Base-by-base conservation (phyloP, 768 basidiomycete species). In the Dentipellis sp. region DNA sequence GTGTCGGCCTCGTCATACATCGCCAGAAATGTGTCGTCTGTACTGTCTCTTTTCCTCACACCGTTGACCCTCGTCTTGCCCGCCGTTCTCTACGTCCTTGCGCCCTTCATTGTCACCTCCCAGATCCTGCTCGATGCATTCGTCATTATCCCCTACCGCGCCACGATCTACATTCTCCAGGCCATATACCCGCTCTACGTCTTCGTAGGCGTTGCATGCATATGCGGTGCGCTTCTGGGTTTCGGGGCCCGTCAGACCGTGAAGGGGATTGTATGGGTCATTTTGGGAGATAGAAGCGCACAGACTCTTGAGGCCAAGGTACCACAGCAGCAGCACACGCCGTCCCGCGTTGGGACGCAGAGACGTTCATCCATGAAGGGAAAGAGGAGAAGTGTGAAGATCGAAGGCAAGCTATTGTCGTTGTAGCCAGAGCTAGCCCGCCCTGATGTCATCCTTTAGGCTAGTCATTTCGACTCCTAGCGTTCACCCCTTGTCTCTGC, bases 171-270 rank as follows among this genome's bases (percentile, higher is more conserved):
- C 19, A 3, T 54, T 10, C 14, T 53, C 8, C 54, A 62, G 21
- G 56, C 56, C 11, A 4, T 62, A 17, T 58, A 62, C 52, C 61
- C 61, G 10, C n/a, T 62, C 46, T 62, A 62, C 37, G 54, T 52
- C 6, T 60, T 62, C 54, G 10, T 62, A 6, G 61, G 56, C 21
- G 52, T 56, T 7, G 61, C 61, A 9, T 57, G 53, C 36, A 49
- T 62, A 42, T 51, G 36, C 14, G 61, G 61, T 3, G 45, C 42
- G 2, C 29, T 62, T 4, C 7, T 62, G 11, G 61, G 61, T 16
- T 19, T 61, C 0, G 56, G 56, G 1, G 61, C 49, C 10, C 59
- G 61, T 19, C 53, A 49, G 11, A 19, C 55, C 17, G 59, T 61
- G 45, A 38, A 16, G 16, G 19, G 50, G 10, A 34, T 62, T 7